Evolutionary conservation across 495 filamentous ascomycete species (phyloP).

Genomic region (Hyaloscypha finlandica): DNA sequence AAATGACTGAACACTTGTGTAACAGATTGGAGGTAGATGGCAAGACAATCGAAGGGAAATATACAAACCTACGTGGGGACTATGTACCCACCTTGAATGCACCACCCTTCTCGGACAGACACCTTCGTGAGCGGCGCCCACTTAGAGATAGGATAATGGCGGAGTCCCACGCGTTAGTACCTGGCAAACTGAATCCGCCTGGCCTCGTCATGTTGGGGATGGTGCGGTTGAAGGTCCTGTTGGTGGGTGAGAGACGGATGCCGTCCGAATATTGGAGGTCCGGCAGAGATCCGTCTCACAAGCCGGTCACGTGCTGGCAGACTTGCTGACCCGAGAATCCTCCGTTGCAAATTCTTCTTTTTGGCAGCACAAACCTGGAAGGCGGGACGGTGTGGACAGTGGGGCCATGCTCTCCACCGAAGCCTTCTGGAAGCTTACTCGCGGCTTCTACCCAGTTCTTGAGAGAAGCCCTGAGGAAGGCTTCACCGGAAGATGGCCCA

Average conservation of each 20-base stretch:
- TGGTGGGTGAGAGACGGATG: background rate
- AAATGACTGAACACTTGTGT: conserved; percentile 5
- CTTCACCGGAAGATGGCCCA: too few species aligned
- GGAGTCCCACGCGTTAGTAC: background rate
- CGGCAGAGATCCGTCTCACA: background rate
- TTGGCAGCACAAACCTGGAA: background rate
- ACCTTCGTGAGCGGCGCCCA: background rate
- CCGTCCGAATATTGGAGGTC: background rate
- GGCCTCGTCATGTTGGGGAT: background rate
- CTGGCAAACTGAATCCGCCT: background rate
- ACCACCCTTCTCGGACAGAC: background rate
- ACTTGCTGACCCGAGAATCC: background rate
- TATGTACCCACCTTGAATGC: background rate
- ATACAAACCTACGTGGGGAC: background rate
- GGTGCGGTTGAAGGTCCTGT: background rate
- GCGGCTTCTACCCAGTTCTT: too few species aligned
- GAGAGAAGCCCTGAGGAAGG: too few species aligned
- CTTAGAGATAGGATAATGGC: conserved; percentile 8
- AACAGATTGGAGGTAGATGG: background rate
- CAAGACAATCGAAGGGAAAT: background rate
- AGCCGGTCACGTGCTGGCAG: background rate
- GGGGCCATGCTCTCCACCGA: background rate
- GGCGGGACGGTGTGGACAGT: background rate
- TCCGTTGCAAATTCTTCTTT: background rate
- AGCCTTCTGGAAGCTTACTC: background rate